These are phyloP conservation scores for Colletotrichum echinochloae DNA, from an alignment of 2,329 filamentous ascomycete genomes.

Conservation along the genomic window DNA sequence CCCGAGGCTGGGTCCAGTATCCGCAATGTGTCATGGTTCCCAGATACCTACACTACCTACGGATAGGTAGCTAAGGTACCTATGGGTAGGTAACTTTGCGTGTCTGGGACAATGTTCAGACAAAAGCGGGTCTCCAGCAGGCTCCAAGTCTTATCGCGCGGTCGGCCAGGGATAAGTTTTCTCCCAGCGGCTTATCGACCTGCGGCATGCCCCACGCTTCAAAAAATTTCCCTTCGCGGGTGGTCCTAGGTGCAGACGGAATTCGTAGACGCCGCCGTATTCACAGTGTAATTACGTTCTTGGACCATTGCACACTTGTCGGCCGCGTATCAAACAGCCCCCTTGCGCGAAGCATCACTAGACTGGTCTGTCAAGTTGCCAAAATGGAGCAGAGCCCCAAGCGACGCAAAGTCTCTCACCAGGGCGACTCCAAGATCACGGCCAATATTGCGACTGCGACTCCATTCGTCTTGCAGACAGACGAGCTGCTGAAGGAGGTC, in stretches of 20 bases:
- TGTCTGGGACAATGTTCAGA: background rate
- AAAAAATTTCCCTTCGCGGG: constrained; percentile 39
- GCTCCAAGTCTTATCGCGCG: constrained; percentile 30
- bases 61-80: too few relatives aligned
- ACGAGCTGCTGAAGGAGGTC: constrained; percentile 68
- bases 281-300: background rate
- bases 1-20: constrained; percentile 11
- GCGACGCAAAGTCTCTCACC: constrained; percentile 61
- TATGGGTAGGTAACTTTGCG: background rate
- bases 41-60: too few relatives aligned
- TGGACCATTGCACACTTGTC: constrained; percentile 18
- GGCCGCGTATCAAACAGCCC: constrained; percentile 12
- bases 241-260: background rate
- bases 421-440: constrained; percentile 50
- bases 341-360: background rate
- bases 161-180: constrained; percentile 40
- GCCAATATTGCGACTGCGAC: constrained; percentile 60
- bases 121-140: background rate
- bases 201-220: constrained; percentile 31
- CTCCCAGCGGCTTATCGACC: constrained; percentile 37
- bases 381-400: constrained; percentile 62
- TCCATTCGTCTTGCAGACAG: constrained; percentile 69
- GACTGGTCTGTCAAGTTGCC: constrained; percentile 5
- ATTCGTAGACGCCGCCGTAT: background rate
- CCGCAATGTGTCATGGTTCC: background rate